These are phyloP conservation scores for Brettanomyces sp. DNA, from an alignment of 805 yeast genomes.

Conservation along the genomic window DNA sequence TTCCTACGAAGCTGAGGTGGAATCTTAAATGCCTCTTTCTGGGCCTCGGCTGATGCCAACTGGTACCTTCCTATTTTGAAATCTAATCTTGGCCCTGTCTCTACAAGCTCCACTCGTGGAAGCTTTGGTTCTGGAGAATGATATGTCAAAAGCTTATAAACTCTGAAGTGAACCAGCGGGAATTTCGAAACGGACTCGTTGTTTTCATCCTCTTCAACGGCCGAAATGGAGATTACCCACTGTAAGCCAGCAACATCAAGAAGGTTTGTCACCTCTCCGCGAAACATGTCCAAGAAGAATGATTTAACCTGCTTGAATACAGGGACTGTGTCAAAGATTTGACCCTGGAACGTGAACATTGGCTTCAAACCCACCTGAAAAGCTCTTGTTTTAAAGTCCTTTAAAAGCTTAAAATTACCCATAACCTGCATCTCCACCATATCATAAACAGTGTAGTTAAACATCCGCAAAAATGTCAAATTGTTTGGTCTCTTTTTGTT, in stretches of 20 bases:
- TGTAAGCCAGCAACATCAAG: conserved; percentile 95
- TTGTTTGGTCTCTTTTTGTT: conserved; percentile 92
- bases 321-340: conserved; percentile 84
- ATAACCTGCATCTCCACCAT: conserved; percentile 83
- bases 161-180: conserved; percentile 84
- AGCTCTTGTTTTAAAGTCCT: conserved; percentile 73
- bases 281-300: conserved; percentile 79
- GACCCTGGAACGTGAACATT: conserved; percentile 87
- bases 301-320: conserved; percentile 79
- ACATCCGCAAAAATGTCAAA: conserved; percentile 79
- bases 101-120: conserved; percentile 91
- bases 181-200: conserved; percentile 50
- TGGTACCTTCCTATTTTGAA: conserved; percentile 85
- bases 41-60: conserved; percentile 76
- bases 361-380: conserved; percentile 89
- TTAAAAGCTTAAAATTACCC: conserved; percentile 58
- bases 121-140: conserved; percentile 72
- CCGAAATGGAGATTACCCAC: conserved; percentile 74
- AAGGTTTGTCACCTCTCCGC: conserved; percentile 70
- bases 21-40: conserved; percentile 75
- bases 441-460: conserved; percentile 83
- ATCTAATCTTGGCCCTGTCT: conserved; percentile 92
- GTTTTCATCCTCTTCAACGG: conserved; percentile 55
- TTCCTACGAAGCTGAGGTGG: conserved; percentile 77
- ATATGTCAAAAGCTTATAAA: conserved; percentile 74